Base-by-base conservation (phyloP, 345 rosid species). In the Salix viminalis region DNA sequence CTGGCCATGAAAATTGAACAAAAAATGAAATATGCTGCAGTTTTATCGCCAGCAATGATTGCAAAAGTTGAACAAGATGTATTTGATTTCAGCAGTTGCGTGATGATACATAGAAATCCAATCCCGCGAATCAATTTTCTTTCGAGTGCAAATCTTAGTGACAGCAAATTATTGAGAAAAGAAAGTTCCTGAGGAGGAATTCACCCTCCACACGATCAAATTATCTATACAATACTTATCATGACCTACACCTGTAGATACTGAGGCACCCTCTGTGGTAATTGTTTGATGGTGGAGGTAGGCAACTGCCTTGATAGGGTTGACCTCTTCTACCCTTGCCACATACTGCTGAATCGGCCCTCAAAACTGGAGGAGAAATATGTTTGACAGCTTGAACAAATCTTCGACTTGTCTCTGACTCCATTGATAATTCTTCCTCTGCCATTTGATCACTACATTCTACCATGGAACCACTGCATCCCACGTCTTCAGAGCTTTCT, bases 211-310 rank as follows among this genome's bases (percentile, higher is more conserved):
- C 60, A 19, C 3, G 8, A 54, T 54, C 60, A 54, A 2, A n/a
- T 58, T 58, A n/a, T 58, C 62, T 23, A 58, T 2, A 1, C 26
- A 58, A 58, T n/a, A n/a, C 62, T 56, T n/a, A 23, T 58, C 14
- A 56, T 1, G 28, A 68, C 30, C 81, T 74, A 62, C 81, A 80
- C 46, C 44, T n/a, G 64, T 80, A 70, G 52, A 34, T 16, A 13
- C 32, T 41, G 28, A 44, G 0, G 68, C 85, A 82, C 1, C 82
- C 85, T 69, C 82, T 76, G 21, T 8, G 23, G 15, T 76, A 60
- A 5, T 2, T 19, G 60, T 82, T 82, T n/a, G 74, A 75, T 0
- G 56, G 24, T 1, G 71, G 67, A 71, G 82, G 71, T 8, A 78
- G 37, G 76, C 85, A 82, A 21, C 48, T 75, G 15, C 15, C 41